Evolutionary conservation across 352 stramenopile species (phyloP), one percentile per base, ranked within the genome.

Genomic region (Phytopythium sindhum): DNA sequence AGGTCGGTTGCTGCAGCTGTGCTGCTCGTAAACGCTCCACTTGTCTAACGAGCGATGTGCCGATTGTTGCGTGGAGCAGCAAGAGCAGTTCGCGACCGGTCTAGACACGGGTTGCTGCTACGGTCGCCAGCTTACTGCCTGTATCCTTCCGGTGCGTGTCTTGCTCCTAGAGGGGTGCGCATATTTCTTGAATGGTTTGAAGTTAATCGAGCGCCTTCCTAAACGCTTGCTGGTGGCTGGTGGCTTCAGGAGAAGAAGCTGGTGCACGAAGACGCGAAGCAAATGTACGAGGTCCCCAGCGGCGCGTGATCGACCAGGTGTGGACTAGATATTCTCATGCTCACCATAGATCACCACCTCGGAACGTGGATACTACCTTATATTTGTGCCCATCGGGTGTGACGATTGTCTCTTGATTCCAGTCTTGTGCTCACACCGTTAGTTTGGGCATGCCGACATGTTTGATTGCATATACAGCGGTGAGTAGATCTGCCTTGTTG

Each of bases 101-200:
- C 74, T 98, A 48, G 91, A 98, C 68, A 96, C 91, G 15, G 93
- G 93, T 11, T 96, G 88, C 66, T 95, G 88, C 66, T 98, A 98
- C 64, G 93, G 93, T 63, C 82, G 66, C 11, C 67, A 81, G 56
- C 79, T 98, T 44, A 96, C 87, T 9, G 91, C 86, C 10, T 91
- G 93, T 45, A 87, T 97, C 51, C 70, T 98, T 35, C 91, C 93
- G 56, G 84, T 95, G 23, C 23, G 70, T 61, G 26, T 6, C 11
- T 0, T 15, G 23, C 2, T 19, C 9, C 37, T 0, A 19, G 26
- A 33, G 17, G 48, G 7, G 15, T 62, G 28, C 31, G 8, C 31
- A 4, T 47, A 39, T 39, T 48, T 31, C 52, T 11, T 11, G 44
- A 17, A 39, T 15, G 8, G 24, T 28, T 6, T 31, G 47, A 6